Conservation (phyloP, 2,329 filamentous ascomycete genomes). For the Xylariaceae sp. region DNA sequence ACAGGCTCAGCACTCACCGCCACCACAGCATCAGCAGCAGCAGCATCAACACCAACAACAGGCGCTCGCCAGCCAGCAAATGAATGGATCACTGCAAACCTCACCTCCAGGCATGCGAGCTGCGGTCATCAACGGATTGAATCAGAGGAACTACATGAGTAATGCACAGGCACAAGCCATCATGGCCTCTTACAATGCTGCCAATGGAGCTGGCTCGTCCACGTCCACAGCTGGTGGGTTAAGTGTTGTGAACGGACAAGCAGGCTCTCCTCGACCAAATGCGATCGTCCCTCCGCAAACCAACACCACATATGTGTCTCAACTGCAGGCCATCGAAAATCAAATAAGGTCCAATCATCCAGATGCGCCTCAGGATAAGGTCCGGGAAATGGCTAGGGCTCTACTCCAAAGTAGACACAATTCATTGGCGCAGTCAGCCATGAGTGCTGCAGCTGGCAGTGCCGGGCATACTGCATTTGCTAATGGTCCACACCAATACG, state of each 20-base stretch:
- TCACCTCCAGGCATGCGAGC: constrained; percentile 44
- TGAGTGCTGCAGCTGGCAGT: constrained; percentile 52
- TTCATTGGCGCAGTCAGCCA: constrained; percentile 42
- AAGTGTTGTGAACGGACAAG: constrained; percentile 43
- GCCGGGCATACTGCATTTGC: constrained; percentile 45
- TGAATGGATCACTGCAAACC: constrained; percentile 30
- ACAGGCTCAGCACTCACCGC: constrained; percentile 21
- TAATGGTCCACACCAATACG: constrained; percentile 56
- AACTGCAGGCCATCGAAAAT: constrained; percentile 50
- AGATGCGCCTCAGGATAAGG: constrained; percentile 45
- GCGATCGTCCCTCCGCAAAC: constrained; percentile 40
- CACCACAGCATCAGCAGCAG: constrained; percentile 25
- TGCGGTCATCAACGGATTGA: constrained; percentile 40
- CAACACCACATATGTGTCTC: constrained; percentile 44
- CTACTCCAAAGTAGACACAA: constrained; percentile 45
- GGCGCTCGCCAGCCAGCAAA: constrained; percentile 36
- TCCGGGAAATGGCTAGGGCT: constrained; percentile 49
- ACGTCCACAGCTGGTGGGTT: constrained; percentile 43
- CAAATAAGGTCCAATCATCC: constrained; percentile 50
- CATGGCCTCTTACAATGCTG: constrained; percentile 46
- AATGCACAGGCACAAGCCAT: constrained; percentile 51
- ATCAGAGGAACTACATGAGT: constrained; percentile 50
- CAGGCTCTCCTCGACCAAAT: constrained; percentile 43
- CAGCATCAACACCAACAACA: constrained; percentile 11
- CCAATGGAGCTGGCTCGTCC: constrained; percentile 41